Percentiles rank a stretch among this genome's conserved stretches.
Conservation (phyloP, 225 moss, liverwort and hornwort species). For the Anthoceros angustus region DNA sequence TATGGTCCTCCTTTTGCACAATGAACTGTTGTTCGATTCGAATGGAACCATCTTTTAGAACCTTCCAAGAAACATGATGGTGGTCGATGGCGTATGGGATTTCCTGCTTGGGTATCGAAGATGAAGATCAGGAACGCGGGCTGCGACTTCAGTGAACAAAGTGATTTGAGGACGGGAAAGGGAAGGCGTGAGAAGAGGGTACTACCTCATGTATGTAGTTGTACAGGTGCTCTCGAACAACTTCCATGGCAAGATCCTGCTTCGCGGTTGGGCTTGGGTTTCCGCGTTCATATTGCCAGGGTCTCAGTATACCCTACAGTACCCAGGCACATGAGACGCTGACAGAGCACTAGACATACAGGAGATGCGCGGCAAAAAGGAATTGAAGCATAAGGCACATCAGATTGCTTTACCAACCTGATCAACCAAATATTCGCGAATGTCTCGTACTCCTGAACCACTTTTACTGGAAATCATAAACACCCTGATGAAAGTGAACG, state of each 20-base stretch:
- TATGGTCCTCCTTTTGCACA: constrained; percentile 84
- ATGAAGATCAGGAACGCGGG: background rate
- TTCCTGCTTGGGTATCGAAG: constrained; percentile 32
- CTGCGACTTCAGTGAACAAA: background rate
- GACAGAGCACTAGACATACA: background rate
- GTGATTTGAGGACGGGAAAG: background rate
- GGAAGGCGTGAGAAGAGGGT: background rate
- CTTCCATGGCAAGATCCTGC: constrained; percentile 66
- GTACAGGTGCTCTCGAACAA: constrained; percentile 91
- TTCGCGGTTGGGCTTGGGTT: constrained; percentile 42
- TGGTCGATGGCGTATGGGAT: constrained; percentile 86
- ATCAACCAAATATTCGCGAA: constrained; percentile 57
- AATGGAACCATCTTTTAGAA: constrained; percentile 77
- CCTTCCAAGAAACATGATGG: constrained; percentile 85
- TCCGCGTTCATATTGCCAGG: constrained; percentile 92
- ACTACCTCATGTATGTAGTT: constrained; percentile 77
- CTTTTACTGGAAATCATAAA: constrained; percentile 90
- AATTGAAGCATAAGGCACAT: background rate
- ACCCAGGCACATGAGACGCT: background rate
- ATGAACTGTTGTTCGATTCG: constrained; percentile 78
- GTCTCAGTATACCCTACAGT: constrained; percentile 54
- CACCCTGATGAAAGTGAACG: constrained; percentile 30
- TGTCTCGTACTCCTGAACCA: constrained; percentile 72
- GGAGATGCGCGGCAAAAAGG: background rate
- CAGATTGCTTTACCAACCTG: constrained; percentile 31